Evolutionary conservation across 1,284 basidiomycete species (phyloP), one percentile per base, ranked within the genome.

Genomic region (Ceratobasidium sp.): DNA sequence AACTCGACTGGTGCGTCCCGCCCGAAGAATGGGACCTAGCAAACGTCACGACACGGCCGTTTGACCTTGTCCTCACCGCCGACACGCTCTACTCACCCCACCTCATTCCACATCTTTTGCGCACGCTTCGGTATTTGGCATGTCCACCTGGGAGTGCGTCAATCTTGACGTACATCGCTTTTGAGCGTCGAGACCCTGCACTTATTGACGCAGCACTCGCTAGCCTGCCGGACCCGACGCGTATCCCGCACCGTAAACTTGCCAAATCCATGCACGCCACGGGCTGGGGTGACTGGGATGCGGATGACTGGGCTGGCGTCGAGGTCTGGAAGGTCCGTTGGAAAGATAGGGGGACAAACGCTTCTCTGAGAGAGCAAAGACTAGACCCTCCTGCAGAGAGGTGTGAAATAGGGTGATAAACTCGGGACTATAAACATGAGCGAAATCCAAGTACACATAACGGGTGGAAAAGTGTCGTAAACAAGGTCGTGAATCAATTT

Each of bases 31-130:
- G 87, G 87, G 76, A 75, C 64, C 89, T 87, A 87, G 79, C 83
- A 73, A 75, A 85, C 77, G 78, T 77, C 8, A 72, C 58, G 76
- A 78, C 51, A 81, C 85, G 86, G 23, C 87, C 87, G 0, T 91
- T 91, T 81, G 91, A 95, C 80, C 83, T 95, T 74, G 88, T 96
- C 75, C 79, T 93, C 72, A 89, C 92, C 18, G 89, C 94, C 72
- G 95, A 97, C 80, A 96, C 95, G 0, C 82, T 96, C 67, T 96
- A 95, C 79, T 80, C 84, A 36, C 78, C 84, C 0, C 81, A 84
- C 8, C 87, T 96, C 62, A 80, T 90, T 36, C 78, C 84, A 18
- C 92, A 92, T 0, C 86, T 96, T 58, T 84, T 95, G 54, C 84
- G 85, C 53, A 87, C 91, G n/a, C 79, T 94, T 6, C 83, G 84